Base-by-base conservation (phyloP, 108 stramenopile genomes). In the Conticribra guillardii region DNA sequence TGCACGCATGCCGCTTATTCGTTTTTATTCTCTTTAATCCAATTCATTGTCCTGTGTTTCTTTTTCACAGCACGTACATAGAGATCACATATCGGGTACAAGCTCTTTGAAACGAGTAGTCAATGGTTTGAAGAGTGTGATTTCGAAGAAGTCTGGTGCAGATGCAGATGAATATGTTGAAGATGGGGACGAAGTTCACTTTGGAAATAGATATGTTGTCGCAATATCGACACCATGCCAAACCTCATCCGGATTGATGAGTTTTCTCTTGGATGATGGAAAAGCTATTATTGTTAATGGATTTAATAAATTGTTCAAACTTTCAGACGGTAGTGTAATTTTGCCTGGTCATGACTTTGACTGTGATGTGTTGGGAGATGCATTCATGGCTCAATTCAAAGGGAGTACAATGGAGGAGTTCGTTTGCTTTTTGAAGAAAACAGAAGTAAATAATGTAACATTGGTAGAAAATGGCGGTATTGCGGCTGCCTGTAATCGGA, bases 271-370 rank as follows among this genome's bases (percentile, higher is more conserved):
- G 15, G 90, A 93, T 58, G 96, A 96, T 75, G 50, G 71, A 50
- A 90, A 80, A 45, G 85, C 85, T 50, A 94, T 94, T 26, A 89
- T 96, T 66, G 69, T 87, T 1, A 83, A 78, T 30, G 76, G 96
- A 41, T 79, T 89, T 53, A 45, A 66, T 22, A 86, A 96, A 81
- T 59, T 98, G 8, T 95, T 90, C 66, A 76, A 82, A 9, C 76
- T 98, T 17, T 91, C 96, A 5, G 84, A 90, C 23, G 71, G 66
- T 11, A 79, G 83, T 59, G 54, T 83, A 16, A 86, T 98, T 7
- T 91, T 94, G 64, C 97, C 97, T 4, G 97, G 87, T 0, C 96
- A 96, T 69, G 95, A 96, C 60, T 95, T 94, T 86, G 86, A 85
- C 53, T 85, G 85, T 3, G 81, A 89, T 31, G 86, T 77, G 4